Evolutionary conservation across 768 basidiomycete species (phyloP).

Genomic region (Mycena haematopus): DNA sequence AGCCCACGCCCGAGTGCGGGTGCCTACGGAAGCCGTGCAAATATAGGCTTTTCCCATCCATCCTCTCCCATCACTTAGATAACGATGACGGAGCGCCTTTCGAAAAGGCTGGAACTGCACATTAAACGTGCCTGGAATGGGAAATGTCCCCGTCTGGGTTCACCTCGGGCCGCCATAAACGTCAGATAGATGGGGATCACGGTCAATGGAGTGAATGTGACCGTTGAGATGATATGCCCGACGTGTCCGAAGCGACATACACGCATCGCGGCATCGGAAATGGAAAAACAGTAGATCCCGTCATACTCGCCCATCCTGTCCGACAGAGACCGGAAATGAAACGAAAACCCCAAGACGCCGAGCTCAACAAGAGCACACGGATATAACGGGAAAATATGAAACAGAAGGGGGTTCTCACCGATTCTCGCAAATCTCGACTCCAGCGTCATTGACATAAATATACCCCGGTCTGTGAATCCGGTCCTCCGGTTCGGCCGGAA

Average conservation of each 20-base stretch:
- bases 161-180: neutral
- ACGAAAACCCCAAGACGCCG: neutral
- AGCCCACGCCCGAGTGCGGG: neutral
- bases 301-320: neutral
- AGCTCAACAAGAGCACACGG: neutral
- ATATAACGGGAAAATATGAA: neutral
- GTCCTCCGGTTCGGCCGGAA: constrained; percentile 88
- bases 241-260: neutral
- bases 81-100: neutral
- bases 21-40: neutral
- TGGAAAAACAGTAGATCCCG: neutral
- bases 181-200: neutral
- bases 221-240: neutral
- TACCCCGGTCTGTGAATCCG: constrained; percentile 86
- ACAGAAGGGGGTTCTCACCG: constrained; percentile 51
- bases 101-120: neutral
- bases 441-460: constrained; percentile 78
- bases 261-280: constrained; percentile 11
- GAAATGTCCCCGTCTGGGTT: neutral
- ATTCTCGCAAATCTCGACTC: constrained; percentile 83
- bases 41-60: neutral
- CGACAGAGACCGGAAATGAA: constrained; percentile 2
- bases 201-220: too few species aligned
- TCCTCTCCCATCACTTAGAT: constrained; percentile 4
- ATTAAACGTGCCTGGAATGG: neutral